Base-by-base conservation (phyloP, 1,284 basidiomycete genomes). In the Paramarasmius palmivorus region DNA sequence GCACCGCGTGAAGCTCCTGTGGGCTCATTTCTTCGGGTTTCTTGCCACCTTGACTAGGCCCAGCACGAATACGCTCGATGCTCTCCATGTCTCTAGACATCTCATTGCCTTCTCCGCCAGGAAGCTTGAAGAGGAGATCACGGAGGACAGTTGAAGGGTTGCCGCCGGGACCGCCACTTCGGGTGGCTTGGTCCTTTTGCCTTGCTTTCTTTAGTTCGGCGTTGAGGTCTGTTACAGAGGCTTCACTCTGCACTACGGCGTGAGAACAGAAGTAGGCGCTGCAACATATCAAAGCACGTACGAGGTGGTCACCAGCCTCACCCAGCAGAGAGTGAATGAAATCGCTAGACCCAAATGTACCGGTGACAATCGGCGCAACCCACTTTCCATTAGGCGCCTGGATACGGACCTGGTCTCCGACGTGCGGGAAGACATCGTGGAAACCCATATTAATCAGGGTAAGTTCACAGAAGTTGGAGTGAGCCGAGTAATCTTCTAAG, bases 381-480 rank as follows among this genome's bases (percentile, higher is more conserved):
- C 75, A 76, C 57, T 81, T 79, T 3, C 94, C 93, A 56, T 87
- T 84, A 0, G 87, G 91, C 22, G 90, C 86, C 54, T 87, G 85
- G 23, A 97, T 76, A 42, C 85, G 79, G 40, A 90, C 86, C 54
- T 88, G 82, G 59, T 92, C 87, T 10, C 95, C 95, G 34, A 97
- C 91, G 64, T 98, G 94, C n/a, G 84, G 71, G 73, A 97, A 98
- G 2, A 97, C 88, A 44, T 94, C 73, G 1, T 72, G 65, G 64
- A 93, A 74, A 0, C 93, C 93, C 71, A 93, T 77, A 6, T 80
- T 78, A 45, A 88, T 81, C 12, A 96, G 81, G 1, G 86, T 79
- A 15, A 93, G 77, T 68, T 94, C 91, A 70, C 90, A 93, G 65
- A 90, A 93, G 71, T 93, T 93, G 40, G 90, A 93, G 68, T 98